Percentiles rank a stretch among this genome's conserved stretches.
phyloP scores from a whole-genome alignment of 805 yeast species.

The Spathaspora gorwiae region DNA sequence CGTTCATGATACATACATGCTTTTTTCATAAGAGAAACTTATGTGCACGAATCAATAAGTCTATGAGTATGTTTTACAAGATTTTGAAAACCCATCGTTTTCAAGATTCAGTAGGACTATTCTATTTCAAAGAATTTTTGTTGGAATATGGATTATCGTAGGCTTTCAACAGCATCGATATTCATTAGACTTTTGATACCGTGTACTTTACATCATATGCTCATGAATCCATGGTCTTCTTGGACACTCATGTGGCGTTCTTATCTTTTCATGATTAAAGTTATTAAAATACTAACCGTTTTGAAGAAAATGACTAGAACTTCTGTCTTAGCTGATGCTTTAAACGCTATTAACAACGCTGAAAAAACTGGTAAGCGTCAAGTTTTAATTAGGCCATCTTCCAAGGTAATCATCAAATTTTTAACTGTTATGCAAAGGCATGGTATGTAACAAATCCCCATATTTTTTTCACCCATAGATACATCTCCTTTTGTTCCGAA shows the following conservation, averaged over 20 bases:
- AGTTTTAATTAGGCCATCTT: constrained; percentile 96
- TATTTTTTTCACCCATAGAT: neutral
- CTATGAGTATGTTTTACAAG: constrained; percentile 2
- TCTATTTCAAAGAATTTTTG: neutral
- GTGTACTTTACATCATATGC: constrained; percentile 13
- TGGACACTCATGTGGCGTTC: constrained; percentile 39
- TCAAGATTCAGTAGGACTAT: constrained; percentile 7
- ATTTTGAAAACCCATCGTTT: neutral
- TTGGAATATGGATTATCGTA: neutral
- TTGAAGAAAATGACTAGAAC: constrained; percentile 83
- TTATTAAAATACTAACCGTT: constrained; percentile 4
- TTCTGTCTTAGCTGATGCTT: constrained; percentile 97
- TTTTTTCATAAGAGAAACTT: neutral
- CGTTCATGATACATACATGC: neutral
- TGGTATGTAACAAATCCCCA: constrained; percentile 24
- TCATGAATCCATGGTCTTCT: constrained; percentile 28
- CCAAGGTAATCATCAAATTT: constrained; percentile 96
- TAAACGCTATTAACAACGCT: constrained; percentile 97
- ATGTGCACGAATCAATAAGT: neutral
- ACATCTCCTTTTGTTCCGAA: constrained; percentile 52
- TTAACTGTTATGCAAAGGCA: constrained; percentile 96
- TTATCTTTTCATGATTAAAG: constrained; percentile 3
- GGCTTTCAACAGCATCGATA: neutral
- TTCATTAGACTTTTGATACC: constrained; percentile 24
- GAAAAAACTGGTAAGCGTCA: constrained; percentile 99